Conservation (phyloP, 208 protist genomes). For the Leishmania amazonensis region DNA sequence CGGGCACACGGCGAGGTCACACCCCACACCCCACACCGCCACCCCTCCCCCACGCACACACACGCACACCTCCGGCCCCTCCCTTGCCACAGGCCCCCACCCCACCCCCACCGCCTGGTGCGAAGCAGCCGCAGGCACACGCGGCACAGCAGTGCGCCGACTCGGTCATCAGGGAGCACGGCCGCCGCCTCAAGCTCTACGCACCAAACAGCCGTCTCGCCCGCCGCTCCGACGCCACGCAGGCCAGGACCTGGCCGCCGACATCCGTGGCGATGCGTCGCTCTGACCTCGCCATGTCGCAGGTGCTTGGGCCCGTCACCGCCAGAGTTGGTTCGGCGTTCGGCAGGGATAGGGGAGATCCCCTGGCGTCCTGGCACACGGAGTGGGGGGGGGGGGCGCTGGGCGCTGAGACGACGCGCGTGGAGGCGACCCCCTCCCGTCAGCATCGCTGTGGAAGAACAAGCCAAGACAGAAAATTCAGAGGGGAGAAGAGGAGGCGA, state of each 20-base stretch:
- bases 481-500: too few species aligned
- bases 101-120: too few species aligned
- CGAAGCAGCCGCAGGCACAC: neutral
- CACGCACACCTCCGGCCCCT: too few species aligned
- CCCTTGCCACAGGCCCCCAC: neutral
- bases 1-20: too few species aligned
- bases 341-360: neutral
- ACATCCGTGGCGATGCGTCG: neutral
- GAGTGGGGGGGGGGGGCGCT: too few species aligned
- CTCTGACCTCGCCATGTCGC: neutral
- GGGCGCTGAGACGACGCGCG: too few species aligned
- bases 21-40: neutral
- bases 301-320: neutral
- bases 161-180: neutral
- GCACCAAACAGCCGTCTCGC: neutral
- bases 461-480: too few species aligned
- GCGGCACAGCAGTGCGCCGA: neutral
- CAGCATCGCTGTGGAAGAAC: too few species aligned
- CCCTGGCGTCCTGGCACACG: neutral
- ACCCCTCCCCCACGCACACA: neutral
- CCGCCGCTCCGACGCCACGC: neutral
- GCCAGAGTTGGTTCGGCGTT: neutral
- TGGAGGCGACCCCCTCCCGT: too few species aligned
- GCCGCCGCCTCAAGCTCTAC: neutral
- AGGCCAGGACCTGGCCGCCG: neutral